A percentile compares a stretch with the other conserved stretches of the same genome.
phyloP scores from a whole-genome alignment of 805 yeast genomes.

The Ogataea henricii region DNA sequence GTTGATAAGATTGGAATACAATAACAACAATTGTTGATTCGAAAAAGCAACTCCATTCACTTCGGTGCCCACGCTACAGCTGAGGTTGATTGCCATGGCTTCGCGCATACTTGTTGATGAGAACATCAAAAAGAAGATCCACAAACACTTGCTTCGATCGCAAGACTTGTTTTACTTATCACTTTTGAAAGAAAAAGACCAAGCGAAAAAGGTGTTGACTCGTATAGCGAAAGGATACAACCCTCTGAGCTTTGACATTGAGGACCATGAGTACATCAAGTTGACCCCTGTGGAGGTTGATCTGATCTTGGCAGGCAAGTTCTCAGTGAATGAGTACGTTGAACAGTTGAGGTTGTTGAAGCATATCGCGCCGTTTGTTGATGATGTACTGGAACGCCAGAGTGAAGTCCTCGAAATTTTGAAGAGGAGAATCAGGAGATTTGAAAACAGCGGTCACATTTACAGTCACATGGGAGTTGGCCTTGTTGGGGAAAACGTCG shows the following conservation, averaged over 20 bases:
- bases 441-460: background rate
- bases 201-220: constrained; percentile 6
- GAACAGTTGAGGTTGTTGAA: constrained; percentile 8
- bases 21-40: background rate
- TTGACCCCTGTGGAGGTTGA: constrained; percentile 19
- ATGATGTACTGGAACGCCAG: constrained; percentile 4
- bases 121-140: constrained; percentile 4
- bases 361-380: constrained; percentile 8
- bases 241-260: constrained; percentile 6
- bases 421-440: background rate
- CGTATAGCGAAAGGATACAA: constrained; percentile 1
- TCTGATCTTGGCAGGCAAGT: constrained; percentile 11
- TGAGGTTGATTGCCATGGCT: constrained; percentile 6
- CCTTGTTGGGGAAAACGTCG: constrained; percentile 6
- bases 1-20: background rate
- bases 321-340: constrained; percentile 13
- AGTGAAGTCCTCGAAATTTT: constrained; percentile 7
- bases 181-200: constrained; percentile 7
- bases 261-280: background rate
- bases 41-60: no score
- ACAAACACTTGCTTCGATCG: constrained; percentile 10
- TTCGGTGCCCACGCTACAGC: background rate
- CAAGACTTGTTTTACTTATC: constrained; percentile 15
- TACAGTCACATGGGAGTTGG: constrained; percentile 9
- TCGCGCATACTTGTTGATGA: constrained; percentile 14